Evolutionary conservation across 2,329 filamentous ascomycete genomes (phyloP), one percentile per base, ranked within the genome.

Genomic region (Colletotrichum lentis): DNA sequence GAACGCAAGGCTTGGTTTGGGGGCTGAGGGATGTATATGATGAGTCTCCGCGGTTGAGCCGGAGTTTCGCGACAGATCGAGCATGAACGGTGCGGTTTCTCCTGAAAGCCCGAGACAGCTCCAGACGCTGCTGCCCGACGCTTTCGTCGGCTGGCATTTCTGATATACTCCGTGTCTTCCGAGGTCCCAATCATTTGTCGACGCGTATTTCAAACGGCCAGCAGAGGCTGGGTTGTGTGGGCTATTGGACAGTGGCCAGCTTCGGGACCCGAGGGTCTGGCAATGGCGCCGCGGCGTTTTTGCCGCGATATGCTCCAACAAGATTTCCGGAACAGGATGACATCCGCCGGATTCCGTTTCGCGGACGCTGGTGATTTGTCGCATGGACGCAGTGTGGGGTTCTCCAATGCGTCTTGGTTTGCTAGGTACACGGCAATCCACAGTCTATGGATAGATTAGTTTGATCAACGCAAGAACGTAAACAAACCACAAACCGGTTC

Each of bases 281-380:
- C 53, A 50, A 62, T 54, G 52, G 46, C 54, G 49, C 57, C 44
- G 52, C n/a, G 62, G 37, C 65, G 35, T 35, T 62, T 58, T 69
- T 70, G 62, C 69, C 61, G 66, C 69, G 57, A 66, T 24, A 41
- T 57, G 66, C 61, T 60, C 66, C 61, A 66, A 69, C 57, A 46
- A 27, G 68, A 43, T 66, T 59, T 58, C 57, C 60, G 11, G n/a
- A 70, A 66, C n/a, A 52, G 53, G 66, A 46, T 20, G 22, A 41
- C 55, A 66, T 59, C 47, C 66, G 62, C 37, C 49, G 37, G 8
- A 22, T 39, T 53, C 54, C 57, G 58, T 66, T 61, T 58, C 61
- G 53, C n/a, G 47, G 46, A 27, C 20, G 46, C 20, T 27, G 20
- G 18, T 69, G 46, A 70, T 69, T 64, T 64, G 69, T 27, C 27